phyloP scores from a whole-genome alignment of 73 alveolate species.

The Uronychia setigera region DNA sequence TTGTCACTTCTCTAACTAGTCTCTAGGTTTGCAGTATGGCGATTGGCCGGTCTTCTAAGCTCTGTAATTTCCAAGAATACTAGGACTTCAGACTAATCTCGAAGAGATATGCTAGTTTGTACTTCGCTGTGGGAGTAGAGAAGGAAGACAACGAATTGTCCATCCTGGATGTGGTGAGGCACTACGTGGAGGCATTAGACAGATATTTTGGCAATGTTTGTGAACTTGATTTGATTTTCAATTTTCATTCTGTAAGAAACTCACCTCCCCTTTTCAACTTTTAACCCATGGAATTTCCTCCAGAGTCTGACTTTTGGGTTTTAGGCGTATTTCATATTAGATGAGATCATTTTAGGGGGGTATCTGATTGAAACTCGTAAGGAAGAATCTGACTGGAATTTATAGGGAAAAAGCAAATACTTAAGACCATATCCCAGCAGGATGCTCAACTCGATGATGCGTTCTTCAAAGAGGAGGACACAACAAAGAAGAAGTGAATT shows the following conservation, averaged over 20 bases:
- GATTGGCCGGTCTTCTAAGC: conserved; percentile 79
- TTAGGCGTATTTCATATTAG: conserved; percentile 95
- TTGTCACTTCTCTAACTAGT: no score
- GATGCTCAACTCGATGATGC: conserved; percentile 75
- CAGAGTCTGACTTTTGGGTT: neutral
- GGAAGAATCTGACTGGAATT: neutral
- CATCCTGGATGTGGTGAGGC: conserved; percentile 95
- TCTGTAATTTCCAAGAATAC: conserved; percentile 80
- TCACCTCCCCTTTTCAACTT: conserved; percentile 17
- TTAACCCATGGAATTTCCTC: neutral
- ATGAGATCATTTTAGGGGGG: conserved; percentile 97
- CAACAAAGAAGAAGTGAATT: conserved; percentile 5
- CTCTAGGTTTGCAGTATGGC: conserved; percentile 75
- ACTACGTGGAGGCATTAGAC: conserved; percentile 95
- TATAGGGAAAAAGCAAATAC: conserved; percentile 60
- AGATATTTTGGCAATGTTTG: conserved; percentile 99
- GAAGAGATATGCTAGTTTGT: conserved; percentile 96
- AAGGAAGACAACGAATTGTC: conserved; percentile 97
- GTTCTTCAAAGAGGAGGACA: conserved; percentile 73
- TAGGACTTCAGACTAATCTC: conserved; percentile 77
- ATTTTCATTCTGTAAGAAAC: conserved; percentile 90
- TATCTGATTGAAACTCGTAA: conserved; percentile 90
- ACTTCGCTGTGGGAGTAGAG: conserved; percentile 96
- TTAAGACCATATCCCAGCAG: conserved; percentile 64
- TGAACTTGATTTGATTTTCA: conserved; percentile 98